phyloP scores from a whole-genome alignment of 139 green algal genomes.

The Coccomyxa sp. region DNA sequence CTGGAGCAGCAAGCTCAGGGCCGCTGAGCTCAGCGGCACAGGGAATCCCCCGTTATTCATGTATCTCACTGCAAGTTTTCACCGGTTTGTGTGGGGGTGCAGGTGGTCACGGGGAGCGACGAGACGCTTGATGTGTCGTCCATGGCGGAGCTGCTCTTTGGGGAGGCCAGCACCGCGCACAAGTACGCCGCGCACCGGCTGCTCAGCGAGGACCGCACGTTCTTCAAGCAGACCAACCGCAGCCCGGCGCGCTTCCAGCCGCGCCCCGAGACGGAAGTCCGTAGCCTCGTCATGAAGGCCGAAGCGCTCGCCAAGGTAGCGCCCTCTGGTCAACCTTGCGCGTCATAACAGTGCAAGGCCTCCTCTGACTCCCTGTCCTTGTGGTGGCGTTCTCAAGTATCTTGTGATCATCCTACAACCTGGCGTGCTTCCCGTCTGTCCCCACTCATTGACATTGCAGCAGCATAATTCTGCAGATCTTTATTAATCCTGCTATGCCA shows the following conservation, averaged over 20 bases:
- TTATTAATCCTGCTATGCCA: too few species aligned
- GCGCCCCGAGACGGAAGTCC: conserved; percentile 19
- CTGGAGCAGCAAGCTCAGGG: neutral
- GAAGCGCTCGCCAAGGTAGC: conserved; percentile 9
- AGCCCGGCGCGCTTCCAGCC: conserved; percentile 27
- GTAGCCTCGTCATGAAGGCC: conserved; percentile 9
- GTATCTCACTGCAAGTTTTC: neutral
- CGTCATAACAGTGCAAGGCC: too few species aligned
- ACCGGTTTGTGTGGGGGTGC: neutral
- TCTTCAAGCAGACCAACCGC: conserved; percentile 57
- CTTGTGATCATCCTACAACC: too few species aligned
- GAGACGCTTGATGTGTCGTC: neutral
- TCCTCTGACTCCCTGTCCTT: neutral
- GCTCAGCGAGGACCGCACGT: conserved; percentile 51
- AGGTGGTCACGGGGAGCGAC: neutral
- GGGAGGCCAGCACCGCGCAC: neutral
- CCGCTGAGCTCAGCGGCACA: too few species aligned
- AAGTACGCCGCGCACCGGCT: conserved; percentile 51
- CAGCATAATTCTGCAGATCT: neutral
- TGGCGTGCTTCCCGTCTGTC: too few species aligned
- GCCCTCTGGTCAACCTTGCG: neutral
- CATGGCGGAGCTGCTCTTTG: conserved; percentile 36
- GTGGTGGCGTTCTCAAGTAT: neutral
- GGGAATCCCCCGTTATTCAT: too few species aligned
- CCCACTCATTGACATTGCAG: neutral